Percentiles rank a stretch among this genome's conserved stretches.
Conservation (phyloP, 768 basidiomycete species). For the Trametopsis cervina region DNA sequence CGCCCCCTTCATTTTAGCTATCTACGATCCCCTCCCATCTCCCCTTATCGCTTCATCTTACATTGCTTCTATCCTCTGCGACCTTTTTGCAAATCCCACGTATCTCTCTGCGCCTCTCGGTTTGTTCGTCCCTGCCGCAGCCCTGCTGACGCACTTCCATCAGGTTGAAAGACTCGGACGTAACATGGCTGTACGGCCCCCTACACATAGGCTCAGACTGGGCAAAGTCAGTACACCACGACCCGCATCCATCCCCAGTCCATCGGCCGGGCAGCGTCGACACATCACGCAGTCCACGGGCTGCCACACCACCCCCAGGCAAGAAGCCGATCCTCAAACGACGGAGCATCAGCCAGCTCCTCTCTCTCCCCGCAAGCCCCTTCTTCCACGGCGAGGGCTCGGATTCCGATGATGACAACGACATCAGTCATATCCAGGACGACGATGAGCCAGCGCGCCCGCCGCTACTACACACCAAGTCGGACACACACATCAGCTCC, state of each 20-base stretch:
- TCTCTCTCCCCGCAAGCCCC: slow-evolving; percentile 30
- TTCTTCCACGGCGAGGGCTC: slow-evolving; percentile 17
- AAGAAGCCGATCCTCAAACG: slow-evolving; percentile 94
- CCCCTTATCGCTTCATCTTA: background rate
- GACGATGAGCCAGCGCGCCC: slow-evolving; percentile 35
- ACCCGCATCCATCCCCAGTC: background rate
- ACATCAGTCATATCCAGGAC: background rate
- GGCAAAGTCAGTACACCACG: slow-evolving; percentile 11
- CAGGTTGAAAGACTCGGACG: slow-evolving; percentile 99
- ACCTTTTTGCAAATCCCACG: too few species aligned
- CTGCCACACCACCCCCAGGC: slow-evolving; percentile 11
- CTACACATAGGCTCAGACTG: slow-evolving; percentile 91
- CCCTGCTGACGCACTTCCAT: slow-evolving; percentile 1
- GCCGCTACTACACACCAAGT: slow-evolving; percentile 72
- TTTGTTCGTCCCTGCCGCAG: slow-evolving; percentile 10
- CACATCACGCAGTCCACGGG: slow-evolving; percentile 3
- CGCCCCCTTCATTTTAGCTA: slow-evolving; percentile 12
- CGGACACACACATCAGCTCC: slow-evolving; percentile 68
- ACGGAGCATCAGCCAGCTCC: slow-evolving; percentile 84
- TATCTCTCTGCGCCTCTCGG: too few species aligned
- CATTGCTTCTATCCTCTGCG: background rate
- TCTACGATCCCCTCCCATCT: slow-evolving; percentile 3
- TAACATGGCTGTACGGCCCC: slow-evolving; percentile 98
- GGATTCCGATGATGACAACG: slow-evolving; percentile 2
- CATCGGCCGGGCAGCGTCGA: slow-evolving; percentile 5